These are phyloP conservation scores for Neonectria hederae DNA, from an alignment of 2,329 filamentous ascomycete species.

Conservation along the genomic window DNA sequence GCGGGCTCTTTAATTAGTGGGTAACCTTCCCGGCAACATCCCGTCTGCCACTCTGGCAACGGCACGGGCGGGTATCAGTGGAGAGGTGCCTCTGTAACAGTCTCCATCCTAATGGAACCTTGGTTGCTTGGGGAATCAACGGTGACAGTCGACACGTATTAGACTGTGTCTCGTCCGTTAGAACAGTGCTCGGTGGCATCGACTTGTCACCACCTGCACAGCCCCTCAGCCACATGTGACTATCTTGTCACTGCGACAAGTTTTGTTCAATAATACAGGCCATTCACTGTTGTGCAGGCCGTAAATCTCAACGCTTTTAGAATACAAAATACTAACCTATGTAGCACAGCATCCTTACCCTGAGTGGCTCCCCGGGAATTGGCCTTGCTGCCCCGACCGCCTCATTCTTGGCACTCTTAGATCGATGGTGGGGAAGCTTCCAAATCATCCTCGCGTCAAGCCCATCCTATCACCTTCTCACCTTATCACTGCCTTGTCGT, in stretches of 20 bases:
- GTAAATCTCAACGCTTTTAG: background rate
- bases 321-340: background rate
- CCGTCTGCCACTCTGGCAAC: background rate
- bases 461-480: background rate
- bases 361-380: background rate
- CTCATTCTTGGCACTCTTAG: background rate
- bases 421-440: background rate
- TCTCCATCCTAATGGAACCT: background rate
- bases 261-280: background rate
- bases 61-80: conserved; percentile 1
- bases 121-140: background rate
- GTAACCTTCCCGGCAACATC: background rate
- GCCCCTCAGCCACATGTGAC: background rate
- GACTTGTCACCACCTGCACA: background rate
- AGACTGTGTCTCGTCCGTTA: background rate
- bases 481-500: background rate
- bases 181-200: background rate
- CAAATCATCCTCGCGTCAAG: background rate
- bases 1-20: conserved; percentile 3
- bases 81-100: background rate
- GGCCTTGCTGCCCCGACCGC: background rate
- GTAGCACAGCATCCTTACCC: background rate
- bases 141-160: background rate
- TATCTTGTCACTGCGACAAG: background rate
- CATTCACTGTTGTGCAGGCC: background rate